Percentiles rank a stretch among this genome's conserved stretches.
Conservation (phyloP, 148 eudicot species). For the Selenicereus undatus region DNA sequence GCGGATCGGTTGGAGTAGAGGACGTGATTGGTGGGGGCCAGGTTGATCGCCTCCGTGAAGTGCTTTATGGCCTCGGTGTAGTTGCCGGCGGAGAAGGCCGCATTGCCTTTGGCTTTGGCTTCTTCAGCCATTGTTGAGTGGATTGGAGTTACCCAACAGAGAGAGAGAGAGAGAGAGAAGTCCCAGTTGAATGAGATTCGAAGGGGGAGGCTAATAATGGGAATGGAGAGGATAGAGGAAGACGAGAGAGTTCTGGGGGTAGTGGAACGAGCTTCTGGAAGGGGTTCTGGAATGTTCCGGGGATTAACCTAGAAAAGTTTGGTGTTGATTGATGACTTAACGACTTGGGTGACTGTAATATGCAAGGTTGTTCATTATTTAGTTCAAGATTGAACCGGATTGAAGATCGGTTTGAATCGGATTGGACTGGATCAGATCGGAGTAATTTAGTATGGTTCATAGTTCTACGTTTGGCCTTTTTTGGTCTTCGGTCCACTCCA, state of each 20-base stretch:
- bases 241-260: constrained; percentile 8
- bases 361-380: too few relatives aligned
- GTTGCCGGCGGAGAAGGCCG: constrained; percentile 78
- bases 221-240: neutral
- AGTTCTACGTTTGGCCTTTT: too few relatives aligned
- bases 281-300: constrained; percentile 6
- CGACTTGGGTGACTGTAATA: too few relatives aligned
- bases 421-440: too few relatives aligned
- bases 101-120: constrained; percentile 94
- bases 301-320: neutral
- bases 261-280: neutral
- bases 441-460: too few relatives aligned
- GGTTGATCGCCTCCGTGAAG: constrained; percentile 70
- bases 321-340: neutral
- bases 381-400: too few relatives aligned
- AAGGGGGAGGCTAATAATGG: neutral
- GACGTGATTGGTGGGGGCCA: constrained; percentile 77
- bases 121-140: constrained; percentile 61
- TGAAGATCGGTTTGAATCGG: too few relatives aligned
- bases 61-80: constrained; percentile 62
- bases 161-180: too few relatives aligned
- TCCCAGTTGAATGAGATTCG: neutral
- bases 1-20: constrained; percentile 94
- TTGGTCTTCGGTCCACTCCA: too few relatives aligned
- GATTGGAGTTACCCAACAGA: neutral